A percentile compares a stretch with the other conserved stretches of the same genome.
These are phyloP conservation scores for Botrytis pseudocinerea DNA, from an alignment of 2,329 filamentous ascomycete genomes.

Conservation along the genomic window DNA sequence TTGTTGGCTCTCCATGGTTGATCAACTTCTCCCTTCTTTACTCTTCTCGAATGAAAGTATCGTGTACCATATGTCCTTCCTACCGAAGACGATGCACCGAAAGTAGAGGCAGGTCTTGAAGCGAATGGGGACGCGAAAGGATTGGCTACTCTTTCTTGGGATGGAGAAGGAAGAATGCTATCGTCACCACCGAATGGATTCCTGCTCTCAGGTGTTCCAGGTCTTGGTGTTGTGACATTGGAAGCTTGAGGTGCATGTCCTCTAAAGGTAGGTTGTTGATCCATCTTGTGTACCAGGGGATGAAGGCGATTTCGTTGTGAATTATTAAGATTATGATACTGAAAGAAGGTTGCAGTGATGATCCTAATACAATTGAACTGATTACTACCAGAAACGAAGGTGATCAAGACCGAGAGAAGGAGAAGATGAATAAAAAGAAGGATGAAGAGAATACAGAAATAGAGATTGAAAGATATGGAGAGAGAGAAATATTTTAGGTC, in stretches of 20 bases:
- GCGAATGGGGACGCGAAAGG: constrained; percentile 43
- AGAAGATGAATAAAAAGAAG: background rate
- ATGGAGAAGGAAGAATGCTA: constrained; percentile 34
- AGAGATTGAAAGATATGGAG: background rate
- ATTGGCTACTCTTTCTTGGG: constrained; percentile 27
- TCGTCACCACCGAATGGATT: constrained; percentile 37
- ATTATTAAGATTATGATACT: background rate
- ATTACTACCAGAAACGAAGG: background rate
- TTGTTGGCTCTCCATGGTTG: constrained; percentile 75
- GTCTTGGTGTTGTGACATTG: constrained; percentile 42
- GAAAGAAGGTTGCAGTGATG: background rate
- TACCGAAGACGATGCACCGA: constrained; percentile 45
- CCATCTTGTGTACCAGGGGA: background rate
- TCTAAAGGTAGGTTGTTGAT: constrained; percentile 26
- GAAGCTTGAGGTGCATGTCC: constrained; percentile 29
- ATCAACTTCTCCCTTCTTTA: constrained; percentile 71
- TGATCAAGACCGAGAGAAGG: background rate
- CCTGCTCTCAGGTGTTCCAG: constrained; percentile 44
- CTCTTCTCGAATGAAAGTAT: constrained; percentile 46
- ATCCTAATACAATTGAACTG: background rate
- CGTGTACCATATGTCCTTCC: constrained; percentile 29
- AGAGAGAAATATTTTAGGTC: background rate
- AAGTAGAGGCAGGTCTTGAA: constrained; percentile 47
- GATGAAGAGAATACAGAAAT: background rate
- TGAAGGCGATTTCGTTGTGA: too few relatives aligned